Evolutionary conservation across 495 filamentous ascomycete species (phyloP), one percentile per base, ranked within the genome.

Genomic region (Talaromyces ruber): DNA sequence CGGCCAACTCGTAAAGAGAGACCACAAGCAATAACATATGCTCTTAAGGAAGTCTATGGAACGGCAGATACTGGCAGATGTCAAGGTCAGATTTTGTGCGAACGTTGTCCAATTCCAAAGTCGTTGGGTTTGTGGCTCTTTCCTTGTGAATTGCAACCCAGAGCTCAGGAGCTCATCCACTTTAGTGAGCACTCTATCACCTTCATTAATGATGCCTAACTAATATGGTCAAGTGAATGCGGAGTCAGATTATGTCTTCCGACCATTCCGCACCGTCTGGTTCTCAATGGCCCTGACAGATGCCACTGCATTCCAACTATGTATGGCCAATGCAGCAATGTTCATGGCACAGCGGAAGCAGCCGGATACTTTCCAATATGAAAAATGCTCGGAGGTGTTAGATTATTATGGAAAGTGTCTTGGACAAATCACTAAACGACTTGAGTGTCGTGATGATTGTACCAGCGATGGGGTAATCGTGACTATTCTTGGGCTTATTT

Each of bases 271-370:
- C 18, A 57, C 58, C 11, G 60, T 67, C 53, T 70, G 68, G 68
- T 65, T 70, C 57, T 59, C 63, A 5, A 64, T 70, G 66, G 64
- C 66, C 24, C 25, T 70, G 63, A 50, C 39, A 0, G 68, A 70
- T 47, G 7, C 59, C 21, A 67, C 64, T 57, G 68, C 68, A 47
- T 66, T 68, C 55, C 56, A 58, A 1, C 37, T 70, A 25, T 63
- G 62, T 16, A 55, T 68, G 61, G 68, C 68, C 24, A 68, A 66
- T 55, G 68, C 68, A 7, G 64, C 66, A 28, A 66, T 70, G 64
- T 70, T 70, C 58, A 57, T 66, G 26, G 66, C 68, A 29, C 64
- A 70, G 34, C 56, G 45, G 7, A 34, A 32, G 22, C 43, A 64
- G 14, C 62, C 59, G 30, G 32, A 61, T 7, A 64, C 43, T 4